Evolutionary conservation across 169 alveolate genomes (phyloP).

Genomic region (Eimeria sp.): DNA sequence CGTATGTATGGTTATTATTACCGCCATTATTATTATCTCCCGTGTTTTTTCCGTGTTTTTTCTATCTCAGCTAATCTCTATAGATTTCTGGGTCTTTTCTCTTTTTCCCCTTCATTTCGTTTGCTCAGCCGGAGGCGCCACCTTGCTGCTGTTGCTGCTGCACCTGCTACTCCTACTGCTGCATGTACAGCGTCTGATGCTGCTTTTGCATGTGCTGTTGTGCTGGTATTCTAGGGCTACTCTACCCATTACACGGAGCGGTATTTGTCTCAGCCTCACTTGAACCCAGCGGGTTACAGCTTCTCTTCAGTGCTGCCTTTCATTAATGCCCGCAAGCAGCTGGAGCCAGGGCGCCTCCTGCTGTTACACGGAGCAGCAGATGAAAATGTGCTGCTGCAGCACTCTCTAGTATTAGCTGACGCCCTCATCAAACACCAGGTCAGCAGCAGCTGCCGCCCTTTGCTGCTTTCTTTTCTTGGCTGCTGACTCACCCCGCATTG

Average conservation of each 20-base stretch:
- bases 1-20: no score
- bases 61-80: not conserved
- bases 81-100: not conserved
- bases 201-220: no score
- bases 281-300: conserved; percentile 41
- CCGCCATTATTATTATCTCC: no score
- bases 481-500: not conserved
- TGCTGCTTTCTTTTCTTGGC: not conserved
- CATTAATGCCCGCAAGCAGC: not conserved
- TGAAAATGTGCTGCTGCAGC: conserved; percentile 80
- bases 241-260: conserved; percentile 80
- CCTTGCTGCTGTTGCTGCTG: conserved; percentile 20
- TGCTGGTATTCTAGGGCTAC: not conserved
- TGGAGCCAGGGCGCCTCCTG: not conserved
- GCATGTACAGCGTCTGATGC: no score
- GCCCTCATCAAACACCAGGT: conserved; percentile 63
- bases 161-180: no score
- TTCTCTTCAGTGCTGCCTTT: conserved; percentile 9
- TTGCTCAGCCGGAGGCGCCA: not conserved
- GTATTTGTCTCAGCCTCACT: conserved; percentile 58
- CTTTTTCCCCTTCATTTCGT: not conserved
- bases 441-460: not conserved
- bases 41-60: no score
- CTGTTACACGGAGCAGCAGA: conserved; percentile 76
- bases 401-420: conserved; percentile 29